Evolutionary conservation across 257 asterid species (phyloP).

Genomic region (Eucommia ulmoides): DNA sequence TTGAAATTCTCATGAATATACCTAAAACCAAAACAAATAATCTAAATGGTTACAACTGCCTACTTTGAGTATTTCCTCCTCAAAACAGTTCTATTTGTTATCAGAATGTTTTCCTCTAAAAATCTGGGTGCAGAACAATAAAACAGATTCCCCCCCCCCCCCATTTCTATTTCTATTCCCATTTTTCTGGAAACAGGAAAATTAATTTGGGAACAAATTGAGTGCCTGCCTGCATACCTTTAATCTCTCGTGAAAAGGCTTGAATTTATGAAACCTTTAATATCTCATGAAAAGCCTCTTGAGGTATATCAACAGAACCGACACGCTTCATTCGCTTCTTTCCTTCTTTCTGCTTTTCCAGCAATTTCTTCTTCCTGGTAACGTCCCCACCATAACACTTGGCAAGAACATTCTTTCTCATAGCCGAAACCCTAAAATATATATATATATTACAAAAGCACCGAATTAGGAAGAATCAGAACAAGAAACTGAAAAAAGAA

Average conservation of each 20-base stretch:
- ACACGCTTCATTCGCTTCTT: conserved; percentile 98
- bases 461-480: background rate
- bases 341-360: conserved; percentile 97
- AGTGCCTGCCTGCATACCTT: too few species aligned
- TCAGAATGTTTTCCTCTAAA: too few species aligned
- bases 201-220: too few species aligned
- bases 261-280: conserved; percentile 74
- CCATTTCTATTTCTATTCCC: too few species aligned
- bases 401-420: conserved; percentile 95
- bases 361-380: conserved; percentile 70
- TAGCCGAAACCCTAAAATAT: conserved; percentile 55
- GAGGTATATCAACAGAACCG: conserved; percentile 94
- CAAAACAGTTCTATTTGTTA: too few species aligned
- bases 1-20: too few species aligned
- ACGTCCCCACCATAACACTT: conserved; percentile 93
- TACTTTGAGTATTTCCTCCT: too few species aligned
- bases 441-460: background rate
- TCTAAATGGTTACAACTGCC: too few species aligned
- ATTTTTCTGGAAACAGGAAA: too few species aligned
- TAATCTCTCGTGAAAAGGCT: too few species aligned
- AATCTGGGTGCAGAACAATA: background rate
- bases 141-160: conserved; percentile 4
- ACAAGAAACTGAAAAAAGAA: background rate
- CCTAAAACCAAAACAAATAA: too few species aligned
- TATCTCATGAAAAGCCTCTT: conserved; percentile 87